These are phyloP conservation scores for Galerina marginata DNA, from an alignment of 768 basidiomycete species.

Conservation along the genomic window DNA sequence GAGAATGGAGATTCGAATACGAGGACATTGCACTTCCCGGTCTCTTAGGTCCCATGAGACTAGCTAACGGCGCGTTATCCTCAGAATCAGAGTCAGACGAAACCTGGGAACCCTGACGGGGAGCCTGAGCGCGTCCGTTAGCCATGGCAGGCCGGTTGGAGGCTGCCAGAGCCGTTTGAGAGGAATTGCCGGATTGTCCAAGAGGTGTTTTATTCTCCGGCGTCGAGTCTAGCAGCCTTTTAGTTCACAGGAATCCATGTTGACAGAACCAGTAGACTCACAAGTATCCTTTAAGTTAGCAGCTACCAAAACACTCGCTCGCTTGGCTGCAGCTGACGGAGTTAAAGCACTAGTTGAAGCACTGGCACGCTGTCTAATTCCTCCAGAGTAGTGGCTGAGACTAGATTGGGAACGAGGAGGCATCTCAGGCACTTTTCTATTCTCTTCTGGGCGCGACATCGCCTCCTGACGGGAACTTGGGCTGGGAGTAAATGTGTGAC, in stretches of 20 bases:
- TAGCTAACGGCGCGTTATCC: slow-evolving; percentile 69
- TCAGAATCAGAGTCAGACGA: slow-evolving; percentile 44
- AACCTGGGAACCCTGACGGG: slow-evolving; percentile 10
- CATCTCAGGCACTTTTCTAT: slow-evolving; percentile 13
- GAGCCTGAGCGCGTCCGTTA: neutral
- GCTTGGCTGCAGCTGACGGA: slow-evolving; percentile 55
- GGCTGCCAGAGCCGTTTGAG: slow-evolving; percentile 3
- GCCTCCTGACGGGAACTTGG: slow-evolving; percentile 12
- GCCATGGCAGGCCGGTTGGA: neutral
- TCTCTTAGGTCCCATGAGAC: slow-evolving; percentile 62
- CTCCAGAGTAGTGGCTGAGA: slow-evolving; percentile 33
- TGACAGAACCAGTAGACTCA: slow-evolving; percentile 23
- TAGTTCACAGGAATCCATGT: too few relatives aligned
- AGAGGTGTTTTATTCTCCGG: neutral
- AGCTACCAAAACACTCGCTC: slow-evolving; percentile 47
- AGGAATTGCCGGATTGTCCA: neutral
- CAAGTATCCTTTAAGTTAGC: slow-evolving; percentile 36
- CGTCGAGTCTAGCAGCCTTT: neutral
- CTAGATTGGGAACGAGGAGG: slow-evolving; percentile 40
- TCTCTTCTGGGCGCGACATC: slow-evolving; percentile 11
- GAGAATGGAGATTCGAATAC: slow-evolving; percentile 32
- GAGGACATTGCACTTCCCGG: slow-evolving; percentile 67
- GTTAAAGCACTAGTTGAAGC: slow-evolving; percentile 62
- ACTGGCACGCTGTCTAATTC: slow-evolving; percentile 52
- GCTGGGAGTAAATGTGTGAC: slow-evolving; percentile 28